Base-by-base conservation (phyloP, 306 rosid species). In the Calophaca sinica region DNA sequence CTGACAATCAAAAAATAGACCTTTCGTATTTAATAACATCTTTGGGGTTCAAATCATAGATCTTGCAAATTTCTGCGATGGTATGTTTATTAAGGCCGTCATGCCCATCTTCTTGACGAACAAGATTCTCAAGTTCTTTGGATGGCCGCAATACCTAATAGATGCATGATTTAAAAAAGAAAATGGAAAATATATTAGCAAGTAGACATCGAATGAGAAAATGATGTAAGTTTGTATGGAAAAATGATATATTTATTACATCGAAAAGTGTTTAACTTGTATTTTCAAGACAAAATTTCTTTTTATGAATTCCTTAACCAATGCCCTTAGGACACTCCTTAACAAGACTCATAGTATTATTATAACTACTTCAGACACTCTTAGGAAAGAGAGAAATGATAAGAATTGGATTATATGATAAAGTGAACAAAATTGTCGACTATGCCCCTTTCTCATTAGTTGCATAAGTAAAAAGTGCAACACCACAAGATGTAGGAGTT, bases 141-240 rank as follows among this genome's bases (percentile, higher is more conserved):
- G 92, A 91, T 46, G 97, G 96, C 83, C 55, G 80, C 86, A 91
- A 67, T 10, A 84, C 88, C 97, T 94, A 31, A 68, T 73, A 6
- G 32, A 73, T 31, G 6, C 26, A 20, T 20, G 26, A 20, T 20
- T 20, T 20, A 20, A 20, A 20, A 20, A 20, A 20, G 26, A 10
- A 46, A 63, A 14, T 45, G 9, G 3, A 62, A 55, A 11, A 7
- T 38, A 62, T 44, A 35, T 29, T 13, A 53, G 64, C 10, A 38
- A 70, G 70, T 39, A 52, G 6, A 50, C 33, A 44, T 62, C 2
- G 31, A 39, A 39, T 41, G 36, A 54, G 55, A 61, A 4, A 35
- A 20, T 0, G 26, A 20, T 0, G 26, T 20, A 20, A 20, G 26
- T 20, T 20, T 20, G 26, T 20, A 20, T 20, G 26, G 26, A 1